Conservation (phyloP, 176 grass and related monocot species). For the Calamus simplicifolius region DNA sequence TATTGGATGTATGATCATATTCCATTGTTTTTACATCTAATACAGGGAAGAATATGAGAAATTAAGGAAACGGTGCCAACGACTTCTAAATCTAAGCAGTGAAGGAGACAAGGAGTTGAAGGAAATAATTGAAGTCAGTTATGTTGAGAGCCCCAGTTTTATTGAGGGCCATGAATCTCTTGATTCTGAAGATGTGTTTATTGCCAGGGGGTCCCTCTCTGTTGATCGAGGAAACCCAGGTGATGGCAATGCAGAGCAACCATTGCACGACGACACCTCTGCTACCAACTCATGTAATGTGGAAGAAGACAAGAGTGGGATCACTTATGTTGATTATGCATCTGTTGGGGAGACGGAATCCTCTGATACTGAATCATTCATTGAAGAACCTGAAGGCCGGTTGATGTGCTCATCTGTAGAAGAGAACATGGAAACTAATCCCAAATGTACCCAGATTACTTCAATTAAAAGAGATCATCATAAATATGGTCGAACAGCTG, state of each 20-base stretch:
- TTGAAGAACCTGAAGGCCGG: slow-evolving; percentile 61
- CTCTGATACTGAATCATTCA: slow-evolving; percentile 75
- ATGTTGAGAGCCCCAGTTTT: slow-evolving; percentile 41
- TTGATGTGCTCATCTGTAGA: slow-evolving; percentile 24
- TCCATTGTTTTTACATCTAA: neutral
- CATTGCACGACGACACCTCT: slow-evolving; percentile 16
- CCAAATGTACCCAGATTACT: slow-evolving; percentile 37
- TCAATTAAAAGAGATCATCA: slow-evolving; percentile 56
- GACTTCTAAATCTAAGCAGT: slow-evolving; percentile 46
- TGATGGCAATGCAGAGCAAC: slow-evolving; percentile 31
- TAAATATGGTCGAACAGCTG: slow-evolving; percentile 42
- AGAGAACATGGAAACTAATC: slow-evolving; percentile 41
- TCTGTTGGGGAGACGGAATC: slow-evolving; percentile 59
- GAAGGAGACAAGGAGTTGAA: slow-evolving; percentile 47
- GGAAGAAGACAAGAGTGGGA: slow-evolving; percentile 9
- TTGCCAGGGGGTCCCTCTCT: slow-evolving; percentile 17
- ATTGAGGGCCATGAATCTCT: slow-evolving; percentile 56
- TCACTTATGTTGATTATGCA: slow-evolving; percentile 34
- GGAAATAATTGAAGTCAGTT: slow-evolving; percentile 46
- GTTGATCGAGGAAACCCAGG: slow-evolving; percentile 39
- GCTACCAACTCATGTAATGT: slow-evolving; percentile 24
- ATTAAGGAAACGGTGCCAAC: slow-evolving; percentile 63
- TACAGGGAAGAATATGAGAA: slow-evolving; percentile 97
- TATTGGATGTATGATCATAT: neutral
- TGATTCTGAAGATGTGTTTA: slow-evolving; percentile 40